Evolutionary conservation across 305 asterid species (phyloP).

Genomic region (Fraxinus sp.): DNA sequence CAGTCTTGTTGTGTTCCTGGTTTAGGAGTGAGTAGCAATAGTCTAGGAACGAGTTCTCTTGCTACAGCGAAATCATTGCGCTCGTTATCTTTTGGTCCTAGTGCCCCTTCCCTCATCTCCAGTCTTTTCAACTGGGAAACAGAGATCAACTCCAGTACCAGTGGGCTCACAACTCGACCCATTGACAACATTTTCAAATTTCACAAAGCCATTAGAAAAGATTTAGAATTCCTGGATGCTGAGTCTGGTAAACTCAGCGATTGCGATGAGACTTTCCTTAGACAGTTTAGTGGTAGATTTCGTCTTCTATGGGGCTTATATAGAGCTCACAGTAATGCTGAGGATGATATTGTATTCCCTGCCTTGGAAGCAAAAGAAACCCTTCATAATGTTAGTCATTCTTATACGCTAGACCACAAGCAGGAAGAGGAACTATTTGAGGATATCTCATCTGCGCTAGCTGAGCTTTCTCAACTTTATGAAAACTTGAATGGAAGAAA

Average conservation of each 20-base stretch:
- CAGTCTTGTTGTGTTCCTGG: slow-evolving; percentile 97
- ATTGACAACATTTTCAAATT: slow-evolving; percentile 88
- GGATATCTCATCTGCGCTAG: slow-evolving; percentile 81
- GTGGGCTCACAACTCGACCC: slow-evolving; percentile 63
- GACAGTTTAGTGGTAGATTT: slow-evolving; percentile 88
- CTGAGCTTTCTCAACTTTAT: slow-evolving; percentile 65
- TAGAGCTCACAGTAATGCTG: slow-evolving; percentile 98
- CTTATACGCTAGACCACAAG: slow-evolving; percentile 91
- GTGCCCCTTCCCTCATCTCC: slow-evolving; percentile 87
- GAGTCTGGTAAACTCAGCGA: slow-evolving; percentile 82
- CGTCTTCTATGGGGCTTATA: slow-evolving; percentile 89
- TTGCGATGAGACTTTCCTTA: slow-evolving; percentile 68
- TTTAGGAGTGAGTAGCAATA: slow-evolving; percentile 69
- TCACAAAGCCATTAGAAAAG: slow-evolving; percentile 95
- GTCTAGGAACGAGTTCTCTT: slow-evolving; percentile 61
- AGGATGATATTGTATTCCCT: slow-evolving; percentile 97
- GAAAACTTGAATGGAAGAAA: slow-evolving; percentile 49
- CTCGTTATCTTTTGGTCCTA: slow-evolving; percentile 67
- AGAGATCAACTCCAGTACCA: slow-evolving; percentile 47
- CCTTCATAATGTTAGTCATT: slow-evolving; percentile 92
- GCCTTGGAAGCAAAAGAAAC: slow-evolving; percentile 94
- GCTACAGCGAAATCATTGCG: slow-evolving; percentile 76
- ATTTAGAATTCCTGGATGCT: slow-evolving; percentile 82
- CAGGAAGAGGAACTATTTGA: slow-evolving; percentile 92
- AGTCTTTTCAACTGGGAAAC: slow-evolving; percentile 94